Percentiles rank a stretch among this genome's conserved stretches.
Conservation (phyloP, 257 asterid species). For the Plantago elongata region DNA sequence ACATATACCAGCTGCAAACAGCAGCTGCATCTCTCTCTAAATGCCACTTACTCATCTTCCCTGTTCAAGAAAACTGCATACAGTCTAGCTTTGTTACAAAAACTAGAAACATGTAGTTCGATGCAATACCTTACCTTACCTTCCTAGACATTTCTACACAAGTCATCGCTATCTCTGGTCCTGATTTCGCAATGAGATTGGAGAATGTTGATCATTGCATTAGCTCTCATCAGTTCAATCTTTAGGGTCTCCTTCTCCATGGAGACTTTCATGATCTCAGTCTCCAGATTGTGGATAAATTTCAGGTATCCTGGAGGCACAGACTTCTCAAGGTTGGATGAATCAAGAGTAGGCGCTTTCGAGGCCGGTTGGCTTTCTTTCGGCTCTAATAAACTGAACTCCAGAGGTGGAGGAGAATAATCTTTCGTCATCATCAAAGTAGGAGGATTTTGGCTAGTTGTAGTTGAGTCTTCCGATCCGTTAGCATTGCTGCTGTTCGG, state of each 20-base stretch:
- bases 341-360: slow-evolving; percentile 50
- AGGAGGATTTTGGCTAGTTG: slow-evolving; percentile 73
- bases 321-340: slow-evolving; percentile 86
- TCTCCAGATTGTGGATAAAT: slow-evolving; percentile 79
- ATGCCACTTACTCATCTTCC: slow-evolving; percentile 36
- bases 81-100: not conserved
- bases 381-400: slow-evolving; percentile 56
- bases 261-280: slow-evolving; percentile 69
- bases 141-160: slow-evolving; percentile 33
- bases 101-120: slow-evolving; percentile 3
- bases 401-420: slow-evolving; percentile 52
- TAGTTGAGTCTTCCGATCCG: slow-evolving; percentile 93
- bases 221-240: slow-evolving; percentile 95
- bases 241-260: slow-evolving; percentile 85
- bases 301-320: slow-evolving; percentile 93
- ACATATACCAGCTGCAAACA: slow-evolving; percentile 13
- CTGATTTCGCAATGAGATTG: slow-evolving; percentile 62
- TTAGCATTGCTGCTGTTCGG: slow-evolving; percentile 85
- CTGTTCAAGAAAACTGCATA: slow-evolving; percentile 12
- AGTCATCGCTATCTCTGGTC: slow-evolving; percentile 64
- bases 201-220: slow-evolving; percentile 86
- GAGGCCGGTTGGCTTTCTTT: slow-evolving; percentile 46
- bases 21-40: slow-evolving; percentile 24
- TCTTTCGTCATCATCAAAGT: slow-evolving; percentile 67
- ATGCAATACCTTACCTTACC: slow-evolving; percentile 17